Conservation (phyloP, 75 land plant genomes). For the Pinus tabuliformis region DNA sequence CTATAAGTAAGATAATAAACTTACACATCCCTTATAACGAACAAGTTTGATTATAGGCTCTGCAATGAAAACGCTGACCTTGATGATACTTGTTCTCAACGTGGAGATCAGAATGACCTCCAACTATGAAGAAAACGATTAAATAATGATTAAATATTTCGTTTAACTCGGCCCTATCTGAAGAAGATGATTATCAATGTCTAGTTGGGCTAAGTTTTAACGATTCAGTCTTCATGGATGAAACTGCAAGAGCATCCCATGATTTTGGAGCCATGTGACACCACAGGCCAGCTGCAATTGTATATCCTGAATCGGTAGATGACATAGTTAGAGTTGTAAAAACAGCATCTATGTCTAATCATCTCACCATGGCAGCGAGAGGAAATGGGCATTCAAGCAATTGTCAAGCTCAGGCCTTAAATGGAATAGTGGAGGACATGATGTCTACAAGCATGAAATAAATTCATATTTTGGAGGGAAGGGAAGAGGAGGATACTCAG, state of each 20-base stretch:
- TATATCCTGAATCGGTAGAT: constrained; percentile 19
- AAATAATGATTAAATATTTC: too few relatives aligned
- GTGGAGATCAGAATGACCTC: background rate
- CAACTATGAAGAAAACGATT: background rate
- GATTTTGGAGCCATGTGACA: constrained; percentile 23
- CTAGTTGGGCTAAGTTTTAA: background rate
- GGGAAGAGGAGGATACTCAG: background rate
- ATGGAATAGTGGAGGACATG: constrained; percentile 44
- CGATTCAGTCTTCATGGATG: background rate
- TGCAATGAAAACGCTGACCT: background rate
- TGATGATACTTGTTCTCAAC: background rate
- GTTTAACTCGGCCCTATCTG: background rate
- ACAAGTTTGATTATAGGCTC: background rate
- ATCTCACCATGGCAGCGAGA: constrained; percentile 20
- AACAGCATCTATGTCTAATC: constrained; percentile 12
- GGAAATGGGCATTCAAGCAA: constrained; percentile 51
- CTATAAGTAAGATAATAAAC: too few relatives aligned
- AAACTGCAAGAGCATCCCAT: constrained; percentile 3
- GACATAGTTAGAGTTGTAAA: constrained; percentile 23
- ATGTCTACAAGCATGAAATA: constrained; percentile 9
- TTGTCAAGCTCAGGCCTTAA: constrained; percentile 48
- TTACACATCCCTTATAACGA: too few relatives aligned
- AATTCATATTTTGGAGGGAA: constrained; percentile 12
- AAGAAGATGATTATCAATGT: background rate
- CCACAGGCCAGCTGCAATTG: constrained; percentile 29